Evolutionary conservation across 805 yeast species (phyloP), one percentile per base, ranked within the genome.

Genomic region (Torulaspora franciscae): DNA sequence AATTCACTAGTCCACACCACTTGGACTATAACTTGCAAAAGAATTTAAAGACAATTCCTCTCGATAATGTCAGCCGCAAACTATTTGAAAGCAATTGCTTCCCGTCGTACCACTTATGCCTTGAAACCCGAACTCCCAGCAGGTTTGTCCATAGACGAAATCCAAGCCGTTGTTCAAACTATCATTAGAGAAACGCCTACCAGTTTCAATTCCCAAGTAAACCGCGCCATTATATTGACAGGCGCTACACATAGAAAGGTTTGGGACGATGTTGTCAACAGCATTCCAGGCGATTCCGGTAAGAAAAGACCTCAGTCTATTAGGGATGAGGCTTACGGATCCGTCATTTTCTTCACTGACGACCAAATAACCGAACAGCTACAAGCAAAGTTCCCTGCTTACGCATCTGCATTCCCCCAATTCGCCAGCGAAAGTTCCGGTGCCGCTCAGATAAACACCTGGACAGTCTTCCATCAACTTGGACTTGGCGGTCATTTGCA

Each of bases 401-500:
- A 63, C 61, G 68, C 71, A 23, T 69, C 65, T 42, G 63, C 62
- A 48, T 73, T 76, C 72, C 77, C 75, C 50, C 61, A 62, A 43
- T 75, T 74, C 56, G 77, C 77, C 27, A 65, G 72, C 41, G 73
- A 75, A 50, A 59, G 76, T 36, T 64, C 67, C 46, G 76, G 76
- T 63, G 72, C 75, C 42, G 77, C 77, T 42, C 77, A 74, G 64
- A 73, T 76, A 49, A 58, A 64, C 51, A 58, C 73, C 14, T 76
- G 81, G 81, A 62, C 75, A 33, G 74, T 74, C 23, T 61, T 76
- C 23, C 65, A 68, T 40, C 66, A 64, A 26, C 57, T 71, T 45
- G 75, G 74, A 39, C 57, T 75, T 35, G 80, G 79, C 50, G 76
- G 69, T 49, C 75, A 73, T 53, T 65, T 76, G 52, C 81, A 76